Conservation (phyloP, 441 rosid genomes). For the Adansonia rubrostipa region DNA sequence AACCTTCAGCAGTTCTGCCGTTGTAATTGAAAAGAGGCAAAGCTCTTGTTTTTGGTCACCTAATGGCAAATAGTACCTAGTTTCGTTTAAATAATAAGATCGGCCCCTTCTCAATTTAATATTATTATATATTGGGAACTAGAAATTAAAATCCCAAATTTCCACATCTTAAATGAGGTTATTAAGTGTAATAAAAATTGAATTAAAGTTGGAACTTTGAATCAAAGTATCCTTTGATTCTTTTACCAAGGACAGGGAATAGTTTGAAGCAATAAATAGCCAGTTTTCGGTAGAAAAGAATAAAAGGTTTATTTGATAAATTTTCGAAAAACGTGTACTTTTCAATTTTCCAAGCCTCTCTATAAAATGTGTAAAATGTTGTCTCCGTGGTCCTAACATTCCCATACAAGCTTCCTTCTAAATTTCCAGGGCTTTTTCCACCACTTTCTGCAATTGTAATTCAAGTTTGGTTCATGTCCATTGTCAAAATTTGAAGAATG, state of each 20-base stretch:
- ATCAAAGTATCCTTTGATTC: not conserved
- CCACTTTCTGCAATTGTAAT: not conserved
- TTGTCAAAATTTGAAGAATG: not conserved
- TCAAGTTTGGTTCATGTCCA: conserved; percentile 11
- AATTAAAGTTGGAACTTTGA: not conserved
- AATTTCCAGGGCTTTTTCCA: conserved; percentile 19
- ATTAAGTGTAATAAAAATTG: not conserved
- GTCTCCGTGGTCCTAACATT: not conserved
- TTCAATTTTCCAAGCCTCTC: not conserved
- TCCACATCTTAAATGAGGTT: not conserved
- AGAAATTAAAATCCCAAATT: not conserved
- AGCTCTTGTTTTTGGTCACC: conserved; percentile 7
- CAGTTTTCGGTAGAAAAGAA: not conserved
- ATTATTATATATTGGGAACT: too few species aligned
- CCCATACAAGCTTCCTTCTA: not conserved
- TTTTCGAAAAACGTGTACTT: not conserved
- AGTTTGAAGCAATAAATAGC: not conserved
- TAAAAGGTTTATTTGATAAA: not conserved
- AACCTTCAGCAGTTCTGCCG: not conserved
- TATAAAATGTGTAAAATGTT: not conserved
- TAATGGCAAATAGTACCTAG: not conserved
- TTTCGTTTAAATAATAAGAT: not conserved
- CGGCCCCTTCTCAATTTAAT: too few species aligned
- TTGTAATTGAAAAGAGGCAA: not conserved
- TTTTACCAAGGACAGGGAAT: conserved; percentile 4